Base-by-base conservation (phyloP, 2,329 filamentous ascomycete genomes). In the Clonostachys rhizophaga region DNA sequence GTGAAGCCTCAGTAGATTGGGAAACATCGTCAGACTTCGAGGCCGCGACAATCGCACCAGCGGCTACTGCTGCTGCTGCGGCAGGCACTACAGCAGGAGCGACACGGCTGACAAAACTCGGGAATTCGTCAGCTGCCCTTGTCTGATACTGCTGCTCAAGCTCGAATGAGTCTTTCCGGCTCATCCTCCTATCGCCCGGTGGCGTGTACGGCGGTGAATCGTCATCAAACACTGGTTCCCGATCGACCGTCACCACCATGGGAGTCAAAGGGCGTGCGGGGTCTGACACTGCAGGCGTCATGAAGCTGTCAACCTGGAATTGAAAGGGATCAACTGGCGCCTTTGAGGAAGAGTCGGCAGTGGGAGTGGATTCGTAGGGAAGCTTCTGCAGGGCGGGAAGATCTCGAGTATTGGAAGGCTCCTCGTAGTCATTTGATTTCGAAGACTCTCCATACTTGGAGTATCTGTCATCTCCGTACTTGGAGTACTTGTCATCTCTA, bases 291-390 rank as follows among this genome's bases (percentile, higher is more conserved):
- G 60, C 53, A 4, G 76, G 72, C 10, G 73, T 74, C 43, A 66
- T 62, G 55, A 76, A 71, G 50, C 77, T 68, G 40, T 69, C 53
- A 50, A 83, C 75, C 60, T 78, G 79, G 56, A 70, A 84, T 58
- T 81, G 71, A 59, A 84, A 83, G 16, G 79, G 78, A 61, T 84
- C 75, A 56, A 78, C 60, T 44, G 61, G 56, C n/a, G 59, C 55
- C 49, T 55, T 55, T 49, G 59, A 54, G 20, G 50, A 49, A 45
- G 59, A 54, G 18, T 39, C 50, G 43, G 56, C 50, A 46, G 56
- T 50, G 45, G 57, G 54, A 45, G 58, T 39, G 49, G 54, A 49
- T 50, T 57, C 45, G 55, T 47, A 51, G 58, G 46, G 45, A 60
- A 53, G 58, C 56, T 61, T 56, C 53, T 55, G 56, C 49, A 56